Conservation (phyloP, 2,329 filamentous ascomycete species). For the Colletotrichum chrysophilum region DNA sequence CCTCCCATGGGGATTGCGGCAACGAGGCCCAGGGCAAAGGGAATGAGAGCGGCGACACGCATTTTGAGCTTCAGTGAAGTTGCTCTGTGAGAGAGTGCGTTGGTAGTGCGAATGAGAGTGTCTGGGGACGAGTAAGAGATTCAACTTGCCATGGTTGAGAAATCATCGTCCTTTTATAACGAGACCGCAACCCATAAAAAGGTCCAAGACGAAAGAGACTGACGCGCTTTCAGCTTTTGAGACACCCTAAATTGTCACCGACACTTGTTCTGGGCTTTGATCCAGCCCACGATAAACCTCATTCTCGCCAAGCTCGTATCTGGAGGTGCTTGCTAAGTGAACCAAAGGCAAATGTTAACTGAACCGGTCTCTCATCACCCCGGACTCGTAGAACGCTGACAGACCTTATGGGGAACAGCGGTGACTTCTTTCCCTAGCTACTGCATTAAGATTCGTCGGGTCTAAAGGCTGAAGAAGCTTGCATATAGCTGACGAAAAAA, state of each 20-base stretch:
- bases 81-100: neutral
- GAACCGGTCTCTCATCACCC: neutral
- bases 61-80: neutral
- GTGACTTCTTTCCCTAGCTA: neutral
- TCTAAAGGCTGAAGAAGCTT: neutral
- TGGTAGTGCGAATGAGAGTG: neutral
- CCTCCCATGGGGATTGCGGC: neutral
- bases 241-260: neutral
- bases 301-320: neutral
- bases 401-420: neutral
- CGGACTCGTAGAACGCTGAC: neutral
- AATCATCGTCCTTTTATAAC: neutral
- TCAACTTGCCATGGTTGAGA: neutral
- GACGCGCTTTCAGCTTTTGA: neutral
- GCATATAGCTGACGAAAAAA: neutral
- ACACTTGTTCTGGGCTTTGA: neutral
- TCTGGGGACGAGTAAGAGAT: neutral
- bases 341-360: neutral
- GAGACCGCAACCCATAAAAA: neutral
- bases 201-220: neutral
- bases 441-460: neutral
- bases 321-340: neutral
- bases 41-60: neutral
- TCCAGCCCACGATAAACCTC: neutral
- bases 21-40: constrained; percentile 1